These are phyloP conservation scores for Triticum turgidum DNA, from an alignment of 176 grass and related monocot genomes.

Conservation along the genomic window DNA sequence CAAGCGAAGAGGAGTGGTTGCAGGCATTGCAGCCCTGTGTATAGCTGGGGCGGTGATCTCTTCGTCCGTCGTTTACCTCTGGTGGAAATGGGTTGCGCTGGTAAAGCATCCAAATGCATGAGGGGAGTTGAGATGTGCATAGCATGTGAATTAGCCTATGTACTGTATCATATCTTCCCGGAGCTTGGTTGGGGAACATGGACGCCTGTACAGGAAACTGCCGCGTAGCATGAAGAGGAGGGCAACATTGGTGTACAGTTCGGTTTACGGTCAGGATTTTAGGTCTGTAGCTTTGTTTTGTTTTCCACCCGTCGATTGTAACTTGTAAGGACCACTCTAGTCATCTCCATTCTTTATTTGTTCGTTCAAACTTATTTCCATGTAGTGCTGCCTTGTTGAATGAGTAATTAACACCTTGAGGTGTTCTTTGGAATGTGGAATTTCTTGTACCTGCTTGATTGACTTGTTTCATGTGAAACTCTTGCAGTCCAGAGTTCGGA, in stretches of 20 bases:
- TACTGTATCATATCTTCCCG: background rate
- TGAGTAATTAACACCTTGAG: background rate
- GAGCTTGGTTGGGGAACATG: background rate
- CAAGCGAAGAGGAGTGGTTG: slow-evolving; percentile 41
- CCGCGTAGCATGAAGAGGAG: background rate
- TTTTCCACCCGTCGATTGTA: background rate
- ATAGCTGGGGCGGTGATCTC: slow-evolving; percentile 36
- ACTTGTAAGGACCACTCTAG: background rate
- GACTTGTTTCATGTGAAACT: background rate
- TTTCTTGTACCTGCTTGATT: background rate
- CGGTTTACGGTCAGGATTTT: background rate
- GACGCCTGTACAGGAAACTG: background rate
- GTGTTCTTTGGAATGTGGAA: background rate
- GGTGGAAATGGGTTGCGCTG: slow-evolving; percentile 58
- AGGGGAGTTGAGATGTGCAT: slow-evolving; percentile 1
- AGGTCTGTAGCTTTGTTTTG: background rate
- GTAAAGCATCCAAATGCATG: slow-evolving; percentile 27
- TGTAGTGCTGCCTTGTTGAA: background rate
- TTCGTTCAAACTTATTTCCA: background rate
- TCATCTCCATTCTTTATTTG: background rate
- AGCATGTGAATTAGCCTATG: background rate
- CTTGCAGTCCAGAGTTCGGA: too few relatives aligned
- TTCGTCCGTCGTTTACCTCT: slow-evolving; percentile 48
- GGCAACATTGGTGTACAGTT: slow-evolving; percentile 21
- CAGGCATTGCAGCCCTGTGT: slow-evolving; percentile 49